Base-by-base conservation (phyloP, 768 basidiomycete species). In the Lactarius quietus region DNA sequence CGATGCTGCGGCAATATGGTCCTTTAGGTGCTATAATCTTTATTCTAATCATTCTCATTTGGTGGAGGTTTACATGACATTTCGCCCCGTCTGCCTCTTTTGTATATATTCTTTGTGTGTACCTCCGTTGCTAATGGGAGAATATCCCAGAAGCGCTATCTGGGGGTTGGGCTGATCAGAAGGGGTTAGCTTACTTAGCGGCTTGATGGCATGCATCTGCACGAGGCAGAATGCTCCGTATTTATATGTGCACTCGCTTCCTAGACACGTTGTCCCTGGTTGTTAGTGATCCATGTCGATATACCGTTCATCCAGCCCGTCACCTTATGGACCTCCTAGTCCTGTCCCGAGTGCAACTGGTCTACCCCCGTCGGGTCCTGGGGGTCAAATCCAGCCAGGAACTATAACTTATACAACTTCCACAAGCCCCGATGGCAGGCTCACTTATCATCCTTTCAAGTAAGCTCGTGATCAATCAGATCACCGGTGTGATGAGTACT, bases 1-100 rank as follows among this genome's bases (percentile, higher is more conserved):
- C 95, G 17, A 89, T 98, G 87, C 74, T 98, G 69, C 86, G 97
- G 66, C 93, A 98, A 73, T 99, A 95, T 77, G 97, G 95, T 43
- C 97, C 97, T 2, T 76, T 98, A 61, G 95, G 84, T 54, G 94
- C 89, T 23, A 83, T 95, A 52, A 84, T 80, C 23, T 78, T 98
- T 68, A 81, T 99, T 70, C 72, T 97, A 60, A 79, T 98, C 68
- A 81, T 93, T 68, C 72, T 93, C 57, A 71, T 92, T 45, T 90
- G 85, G 78, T 93, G 91, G 90, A 85, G 87, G 74, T 91, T 92
- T 76, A 82, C 80, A 78, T 87, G 66, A 68, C 28, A 31, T 38
- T 28, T 18, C 17, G n/a, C 17, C 55, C 39, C 36, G 12, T 15
- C 31, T 38, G 18, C 20, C 59, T 45, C 35, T 56, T 35, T 64